A percentile compares a stretch with the other conserved stretches of the same genome.
Evolutionary conservation across 2,329 filamentous ascomycete species (phyloP).

Genomic region (Cyphellophora europaea): DNA sequence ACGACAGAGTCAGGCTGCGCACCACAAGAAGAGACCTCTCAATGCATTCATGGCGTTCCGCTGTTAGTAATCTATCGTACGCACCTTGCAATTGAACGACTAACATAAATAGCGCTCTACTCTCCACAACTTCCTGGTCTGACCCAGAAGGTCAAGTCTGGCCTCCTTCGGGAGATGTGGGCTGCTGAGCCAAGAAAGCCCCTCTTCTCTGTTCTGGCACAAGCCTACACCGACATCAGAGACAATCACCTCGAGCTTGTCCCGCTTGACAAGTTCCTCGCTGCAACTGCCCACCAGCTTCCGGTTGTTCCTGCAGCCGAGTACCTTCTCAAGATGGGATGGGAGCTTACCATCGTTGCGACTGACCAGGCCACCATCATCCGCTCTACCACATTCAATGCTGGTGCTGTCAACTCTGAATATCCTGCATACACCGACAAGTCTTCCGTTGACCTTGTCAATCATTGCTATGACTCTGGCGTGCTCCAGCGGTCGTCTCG

Average conservation of each 20-base stretch:
- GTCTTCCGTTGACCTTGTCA: slow-evolving; percentile 24
- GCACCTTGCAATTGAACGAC: no score
- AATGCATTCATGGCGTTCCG: slow-evolving; percentile 31
- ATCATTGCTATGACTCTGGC: slow-evolving; percentile 23
- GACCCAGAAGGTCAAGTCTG: slow-evolving; percentile 46
- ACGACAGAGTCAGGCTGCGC: neutral
- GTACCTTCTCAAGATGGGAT: slow-evolving; percentile 41
- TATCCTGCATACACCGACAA: slow-evolving; percentile 21
- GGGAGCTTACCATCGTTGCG: slow-evolving; percentile 21
- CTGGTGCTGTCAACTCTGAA: slow-evolving; percentile 12
- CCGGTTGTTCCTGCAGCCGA: slow-evolving; percentile 34
- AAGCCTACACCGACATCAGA: slow-evolving; percentile 46
- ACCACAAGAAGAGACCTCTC: slow-evolving; percentile 18
- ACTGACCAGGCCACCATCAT: slow-evolving; percentile 5
- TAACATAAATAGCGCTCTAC: slow-evolving; percentile 42
- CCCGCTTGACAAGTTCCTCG: slow-evolving; percentile 39
- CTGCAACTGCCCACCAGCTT: slow-evolving; percentile 36
- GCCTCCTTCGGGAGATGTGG: slow-evolving; percentile 41
- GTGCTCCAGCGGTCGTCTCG: slow-evolving; percentile 18
- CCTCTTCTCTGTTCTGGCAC: slow-evolving; percentile 45
- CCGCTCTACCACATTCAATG: slow-evolving; percentile 5
- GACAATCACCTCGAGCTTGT: slow-evolving; percentile 40
- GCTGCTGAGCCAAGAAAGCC: slow-evolving; percentile 39
- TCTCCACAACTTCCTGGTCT: slow-evolving; percentile 34
- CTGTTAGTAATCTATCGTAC: slow-evolving; percentile 21